Evolutionary conservation across 148 eudicot species (phyloP), one percentile per base, ranked within the genome.

Genomic region (Camellia lanceoleosa): DNA sequence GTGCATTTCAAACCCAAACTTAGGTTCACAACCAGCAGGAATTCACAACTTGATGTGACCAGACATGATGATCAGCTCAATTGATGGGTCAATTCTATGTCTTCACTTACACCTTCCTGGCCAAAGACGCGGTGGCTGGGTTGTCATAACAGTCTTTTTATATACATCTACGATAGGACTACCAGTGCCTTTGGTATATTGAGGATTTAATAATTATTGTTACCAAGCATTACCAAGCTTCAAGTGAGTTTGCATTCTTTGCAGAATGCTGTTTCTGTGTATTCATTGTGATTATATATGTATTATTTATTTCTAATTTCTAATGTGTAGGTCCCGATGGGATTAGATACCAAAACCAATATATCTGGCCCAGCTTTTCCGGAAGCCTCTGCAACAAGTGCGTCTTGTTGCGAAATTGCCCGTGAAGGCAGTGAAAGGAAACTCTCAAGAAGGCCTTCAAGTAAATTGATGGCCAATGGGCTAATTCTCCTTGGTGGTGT

Each of bases 401-500:
- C 61, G 30, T 46, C 65, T 78, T 8, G 70, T 20, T 43, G 46
- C 56, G 74, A 75, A 71, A 73, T 13, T 73, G 76, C 63, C 14
- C n/a, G 13, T 69, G 79, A 82, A 66, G 74, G 84, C 46, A 78
- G 74, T 68, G 51, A 63, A n/a, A 86, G 64, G 81, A 86, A 85
- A 73, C 13, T 82, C 52, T 77, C 54, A 20, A 87, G 80, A 79
- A 85, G 61, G 88, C 89, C 93, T 77, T 89, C 92, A 68, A 87
- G 80, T 83, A 89, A 89, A 80, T 80, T 95, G 86, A 82, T 95
- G 68, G 84, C 88, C 68, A 93, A 91, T 77, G 92, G 93, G 49
- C 81, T 95, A 68, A 81, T 93, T 76, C 78, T 95, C 41, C 83
- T 90, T 18, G 98, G 98, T 72, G 94, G 98, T 80, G 86, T 87